These are phyloP conservation scores for Cladosporium phlei DNA, from an alignment of 2,329 filamentous ascomycete species.

Conservation along the genomic window DNA sequence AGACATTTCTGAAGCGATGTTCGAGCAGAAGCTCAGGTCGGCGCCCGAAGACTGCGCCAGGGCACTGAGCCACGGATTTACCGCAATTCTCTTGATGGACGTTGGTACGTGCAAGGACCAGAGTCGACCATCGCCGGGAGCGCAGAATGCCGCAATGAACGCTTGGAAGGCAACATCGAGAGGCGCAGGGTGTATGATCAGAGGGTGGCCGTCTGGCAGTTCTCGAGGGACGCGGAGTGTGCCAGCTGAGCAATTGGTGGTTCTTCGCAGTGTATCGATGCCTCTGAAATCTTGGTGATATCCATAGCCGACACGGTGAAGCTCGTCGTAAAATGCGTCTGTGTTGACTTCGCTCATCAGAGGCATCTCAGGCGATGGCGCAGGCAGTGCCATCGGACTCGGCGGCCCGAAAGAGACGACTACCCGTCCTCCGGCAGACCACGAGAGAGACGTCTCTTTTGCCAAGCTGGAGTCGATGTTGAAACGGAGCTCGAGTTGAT, in stretches of 20 bases:
- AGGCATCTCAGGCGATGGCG: background rate
- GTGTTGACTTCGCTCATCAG: background rate
- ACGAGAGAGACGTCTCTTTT: background rate
- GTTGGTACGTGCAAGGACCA: slow-evolving; percentile 20
- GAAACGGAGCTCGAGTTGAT: background rate
- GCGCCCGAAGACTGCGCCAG: no score
- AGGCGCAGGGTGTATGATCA: slow-evolving; percentile 31
- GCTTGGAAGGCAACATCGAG: slow-evolving; percentile 33
- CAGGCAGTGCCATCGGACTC: background rate
- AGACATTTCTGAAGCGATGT: no score
- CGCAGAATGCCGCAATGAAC: slow-evolving; percentile 27
- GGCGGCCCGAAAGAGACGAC: background rate
- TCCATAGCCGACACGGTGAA: background rate
- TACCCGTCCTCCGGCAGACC: background rate
- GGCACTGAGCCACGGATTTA: background rate
- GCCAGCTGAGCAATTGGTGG: background rate
- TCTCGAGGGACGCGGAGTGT: no score
- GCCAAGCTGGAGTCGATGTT: background rate
- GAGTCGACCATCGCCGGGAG: slow-evolving; percentile 29
- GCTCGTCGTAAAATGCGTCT: background rate
- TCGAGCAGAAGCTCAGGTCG: no score
- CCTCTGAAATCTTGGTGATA: background rate
- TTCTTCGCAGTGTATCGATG: background rate
- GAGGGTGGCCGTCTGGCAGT: slow-evolving; percentile 16
- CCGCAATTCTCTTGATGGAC: background rate